These are phyloP conservation scores for Ascochyta pisi DNA, from an alignment of 2,329 filamentous ascomycete species.

Conservation along the genomic window DNA sequence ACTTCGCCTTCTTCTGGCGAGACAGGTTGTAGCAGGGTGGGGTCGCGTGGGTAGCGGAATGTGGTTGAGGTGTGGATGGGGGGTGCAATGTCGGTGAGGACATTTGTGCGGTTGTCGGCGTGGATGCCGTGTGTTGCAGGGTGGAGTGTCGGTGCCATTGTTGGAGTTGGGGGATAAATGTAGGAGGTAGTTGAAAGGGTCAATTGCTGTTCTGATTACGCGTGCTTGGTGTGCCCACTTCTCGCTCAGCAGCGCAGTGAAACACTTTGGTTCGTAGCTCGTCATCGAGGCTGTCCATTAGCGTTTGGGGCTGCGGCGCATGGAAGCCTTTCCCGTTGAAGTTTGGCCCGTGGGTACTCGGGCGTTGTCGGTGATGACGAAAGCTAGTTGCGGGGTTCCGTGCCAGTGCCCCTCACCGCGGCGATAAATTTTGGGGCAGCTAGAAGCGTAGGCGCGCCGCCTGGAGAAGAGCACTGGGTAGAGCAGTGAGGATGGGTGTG, in stretches of 20 bases:
- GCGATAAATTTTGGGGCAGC: constrained; percentile 27
- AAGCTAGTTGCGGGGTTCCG: constrained; percentile 36
- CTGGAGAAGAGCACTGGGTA: not conserved
- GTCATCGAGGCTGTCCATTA: not conserved
- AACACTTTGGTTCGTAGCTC: no score
- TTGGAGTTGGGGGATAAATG: not conserved
- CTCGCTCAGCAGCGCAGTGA: constrained; percentile 16
- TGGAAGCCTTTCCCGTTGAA: constrained; percentile 14
- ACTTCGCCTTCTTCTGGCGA: constrained; percentile 55
- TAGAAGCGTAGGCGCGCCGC: not conserved
- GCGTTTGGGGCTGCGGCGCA: constrained; percentile 11
- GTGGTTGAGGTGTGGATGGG: constrained; percentile 91
- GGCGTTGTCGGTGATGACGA: constrained; percentile 19
- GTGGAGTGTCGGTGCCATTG: constrained; percentile 42
- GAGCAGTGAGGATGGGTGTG: not conserved
- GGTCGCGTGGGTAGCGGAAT: constrained; percentile 79
- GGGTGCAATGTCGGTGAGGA: constrained; percentile 81
- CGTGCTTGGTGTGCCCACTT: constrained; percentile 14
- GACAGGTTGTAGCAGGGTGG: constrained; percentile 65
- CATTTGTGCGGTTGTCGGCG: constrained; percentile 79
- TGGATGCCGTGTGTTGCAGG: constrained; percentile 79
- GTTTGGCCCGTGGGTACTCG: constrained; percentile 9
- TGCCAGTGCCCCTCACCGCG: constrained; percentile 26
- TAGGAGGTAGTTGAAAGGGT: not conserved
- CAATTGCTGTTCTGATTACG: not conserved